These are phyloP conservation scores for Cercophora sp. DNA, from an alignment of 495 filamentous ascomycete species.

Conservation along the genomic window DNA sequence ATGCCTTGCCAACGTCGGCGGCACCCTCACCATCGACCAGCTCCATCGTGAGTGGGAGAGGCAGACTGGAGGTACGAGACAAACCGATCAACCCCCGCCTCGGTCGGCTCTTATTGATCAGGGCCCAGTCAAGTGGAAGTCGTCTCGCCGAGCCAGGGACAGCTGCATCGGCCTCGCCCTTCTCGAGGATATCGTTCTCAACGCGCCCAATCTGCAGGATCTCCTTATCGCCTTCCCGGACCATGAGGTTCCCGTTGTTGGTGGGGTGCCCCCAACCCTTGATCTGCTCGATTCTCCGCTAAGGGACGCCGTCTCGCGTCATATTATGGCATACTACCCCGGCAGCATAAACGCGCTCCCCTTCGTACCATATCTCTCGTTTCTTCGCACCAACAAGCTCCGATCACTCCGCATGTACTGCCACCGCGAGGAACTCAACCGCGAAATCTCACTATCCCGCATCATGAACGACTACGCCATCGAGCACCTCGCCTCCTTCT, in stretches of 20 bases:
- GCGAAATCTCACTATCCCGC: conserved; percentile 21
- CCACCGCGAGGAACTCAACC: conserved; percentile 26
- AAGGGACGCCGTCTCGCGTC: conserved; percentile 15
- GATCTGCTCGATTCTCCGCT: conserved; percentile 12
- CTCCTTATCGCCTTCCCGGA: conserved; percentile 30
- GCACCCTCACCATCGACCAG: conserved; percentile 10
- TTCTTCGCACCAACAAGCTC: conserved; percentile 17
- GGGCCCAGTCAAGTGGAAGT: conserved; percentile 17
- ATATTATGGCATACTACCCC: conserved; percentile 6
- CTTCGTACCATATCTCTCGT: conserved; percentile 16
- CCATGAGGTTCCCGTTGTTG: conserved; percentile 10
- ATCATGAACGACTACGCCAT: conserved; percentile 27
- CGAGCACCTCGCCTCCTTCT: conserved; percentile 13
- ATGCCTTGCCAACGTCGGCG: conserved; percentile 26
- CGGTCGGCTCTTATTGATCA: conserved; percentile 15
- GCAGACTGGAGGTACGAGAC: conserved; percentile 26
- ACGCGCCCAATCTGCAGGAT: conserved; percentile 24
- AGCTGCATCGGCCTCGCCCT: conserved; percentile 19
- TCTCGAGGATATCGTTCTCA: conserved; percentile 19
- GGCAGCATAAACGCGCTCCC: conserved; percentile 1
- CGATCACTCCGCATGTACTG: conserved; percentile 31
- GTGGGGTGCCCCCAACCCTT: background rate
- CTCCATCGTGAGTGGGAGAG: conserved; percentile 18
- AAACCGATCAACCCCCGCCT: background rate
- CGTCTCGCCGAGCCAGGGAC: background rate